Evolutionary conservation across 306 rosid species (phyloP).

Genomic region (Pachyrhizus erosus): DNA sequence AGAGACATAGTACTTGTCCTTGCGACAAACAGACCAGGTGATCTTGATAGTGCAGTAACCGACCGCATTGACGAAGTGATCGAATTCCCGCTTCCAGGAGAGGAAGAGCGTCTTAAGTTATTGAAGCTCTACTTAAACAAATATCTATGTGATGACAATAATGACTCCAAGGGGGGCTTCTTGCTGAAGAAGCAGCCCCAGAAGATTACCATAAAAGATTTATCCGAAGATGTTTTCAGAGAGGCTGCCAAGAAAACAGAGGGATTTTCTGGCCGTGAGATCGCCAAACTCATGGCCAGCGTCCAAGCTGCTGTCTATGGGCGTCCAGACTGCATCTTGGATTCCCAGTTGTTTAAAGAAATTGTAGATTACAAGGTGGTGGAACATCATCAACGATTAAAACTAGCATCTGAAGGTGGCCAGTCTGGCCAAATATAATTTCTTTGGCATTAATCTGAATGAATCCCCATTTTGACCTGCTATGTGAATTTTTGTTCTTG

Average conservation of each 20-base stretch:
- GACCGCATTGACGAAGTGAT: conserved; percentile 98
- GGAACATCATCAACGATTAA: conserved; percentile 87
- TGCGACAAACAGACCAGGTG: conserved; percentile 98
- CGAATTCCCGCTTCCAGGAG: conserved; percentile 94
- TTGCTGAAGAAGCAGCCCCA: conserved; percentile 63
- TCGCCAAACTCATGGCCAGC: conserved; percentile 94
- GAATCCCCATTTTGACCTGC: conserved; percentile 3
- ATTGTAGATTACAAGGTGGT: conserved; percentile 90
- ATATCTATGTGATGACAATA: conserved; percentile 64
- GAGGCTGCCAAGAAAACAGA: conserved; percentile 85
- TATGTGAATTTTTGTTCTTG: neutral
- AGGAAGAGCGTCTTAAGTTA: conserved; percentile 85
- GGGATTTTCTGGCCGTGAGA: conserved; percentile 99
- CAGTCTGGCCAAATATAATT: conserved; percentile 45
- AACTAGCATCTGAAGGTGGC: conserved; percentile 85
- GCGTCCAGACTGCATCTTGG: conserved; percentile 85
- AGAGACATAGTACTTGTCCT: conserved; percentile 96
- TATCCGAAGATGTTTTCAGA: conserved; percentile 71
- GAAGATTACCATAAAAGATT: conserved; percentile 63
- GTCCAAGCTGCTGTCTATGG: conserved; percentile 98
- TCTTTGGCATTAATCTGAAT: conserved; percentile 5
- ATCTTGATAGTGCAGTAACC: conserved; percentile 89
- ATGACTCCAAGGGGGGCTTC: conserved; percentile 54
- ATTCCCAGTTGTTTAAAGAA: conserved; percentile 72
- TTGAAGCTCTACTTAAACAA: conserved; percentile 82